phyloP scores from a whole-genome alignment of 148 eudicot species.

The Fallopia convolvulus region DNA sequence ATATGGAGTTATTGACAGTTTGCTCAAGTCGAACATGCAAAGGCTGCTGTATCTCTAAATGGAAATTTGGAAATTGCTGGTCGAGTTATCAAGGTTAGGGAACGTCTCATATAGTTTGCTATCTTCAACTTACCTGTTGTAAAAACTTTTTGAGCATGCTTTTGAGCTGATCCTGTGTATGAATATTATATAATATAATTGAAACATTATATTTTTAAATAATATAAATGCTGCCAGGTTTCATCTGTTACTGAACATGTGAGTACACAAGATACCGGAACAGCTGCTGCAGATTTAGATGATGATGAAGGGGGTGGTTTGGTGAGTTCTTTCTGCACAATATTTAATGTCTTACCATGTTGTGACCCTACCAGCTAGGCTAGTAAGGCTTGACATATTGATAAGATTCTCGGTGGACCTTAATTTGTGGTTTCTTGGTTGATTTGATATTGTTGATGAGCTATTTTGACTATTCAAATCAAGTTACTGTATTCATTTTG shows the following conservation, averaged over 20 bases:
- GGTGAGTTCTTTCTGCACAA: slow-evolving; percentile 43
- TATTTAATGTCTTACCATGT: too few species aligned
- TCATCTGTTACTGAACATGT: slow-evolving; percentile 87
- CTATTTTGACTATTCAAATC: too few species aligned
- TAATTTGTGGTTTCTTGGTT: not conserved
- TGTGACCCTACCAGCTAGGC: too few species aligned
- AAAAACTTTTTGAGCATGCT: not conserved
- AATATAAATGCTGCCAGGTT: slow-evolving; percentile 30
- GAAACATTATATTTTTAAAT: not conserved
- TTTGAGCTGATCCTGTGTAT: not conserved
- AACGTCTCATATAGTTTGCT: not conserved
- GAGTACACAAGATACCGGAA: slow-evolving; percentile 68
- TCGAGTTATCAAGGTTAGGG: slow-evolving; percentile 70
- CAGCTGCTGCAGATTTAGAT: slow-evolving; percentile 84
- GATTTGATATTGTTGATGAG: not conserved
- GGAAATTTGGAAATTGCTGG: slow-evolving; percentile 96
- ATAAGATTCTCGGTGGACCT: not conserved
- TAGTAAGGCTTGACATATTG: too few species aligned
- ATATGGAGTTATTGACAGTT: slow-evolving; percentile 32
- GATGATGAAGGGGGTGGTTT: slow-evolving; percentile 98
- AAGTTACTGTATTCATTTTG: too few species aligned
- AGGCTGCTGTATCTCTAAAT: slow-evolving; percentile 83
- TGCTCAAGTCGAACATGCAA: slow-evolving; percentile 80
- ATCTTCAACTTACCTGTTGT: too few species aligned
- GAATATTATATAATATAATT: not conserved